These are phyloP conservation scores for Metschnikowia lachancei DNA, from an alignment of 805 yeast genomes.

Conservation along the genomic window DNA sequence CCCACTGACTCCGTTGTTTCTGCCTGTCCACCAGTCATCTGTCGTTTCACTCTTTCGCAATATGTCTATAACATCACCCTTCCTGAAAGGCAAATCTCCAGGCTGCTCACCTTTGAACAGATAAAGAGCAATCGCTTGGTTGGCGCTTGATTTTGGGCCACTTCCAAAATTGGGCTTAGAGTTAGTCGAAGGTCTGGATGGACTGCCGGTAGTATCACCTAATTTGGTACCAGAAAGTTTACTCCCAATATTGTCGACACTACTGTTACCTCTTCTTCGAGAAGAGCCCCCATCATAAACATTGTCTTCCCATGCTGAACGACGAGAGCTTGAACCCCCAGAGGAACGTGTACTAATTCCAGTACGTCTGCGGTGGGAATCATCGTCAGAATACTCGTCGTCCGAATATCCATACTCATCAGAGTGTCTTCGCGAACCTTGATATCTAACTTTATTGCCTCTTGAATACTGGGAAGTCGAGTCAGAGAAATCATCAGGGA, in stretches of 20 bases:
- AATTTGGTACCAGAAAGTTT: conserved; percentile 36
- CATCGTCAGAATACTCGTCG: conserved; percentile 38
- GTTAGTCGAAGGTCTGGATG: conserved; percentile 37
- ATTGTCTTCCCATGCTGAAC: conserved; percentile 82
- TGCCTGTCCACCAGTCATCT: conserved; percentile 99
- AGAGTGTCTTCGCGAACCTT: conserved; percentile 26
- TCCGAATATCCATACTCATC: conserved; percentile 36
- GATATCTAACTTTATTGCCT: conserved; percentile 19
- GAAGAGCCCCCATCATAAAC: conserved; percentile 54
- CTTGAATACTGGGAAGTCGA: conserved; percentile 44
- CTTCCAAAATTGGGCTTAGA: conserved; percentile 43
- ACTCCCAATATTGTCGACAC: conserved; percentile 33
- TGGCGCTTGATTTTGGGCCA: conserved; percentile 41
- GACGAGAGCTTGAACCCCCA: conserved; percentile 24
- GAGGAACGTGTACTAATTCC: conserved; percentile 21
- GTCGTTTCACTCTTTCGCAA: conserved; percentile 80
- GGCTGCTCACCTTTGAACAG: conserved; percentile 87
- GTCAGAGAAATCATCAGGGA: conserved; percentile 66
- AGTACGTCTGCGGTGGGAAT: conserved; percentile 24
- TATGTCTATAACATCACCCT: conserved; percentile 90
- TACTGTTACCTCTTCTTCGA: conserved; percentile 31
- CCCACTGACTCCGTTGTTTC: conserved; percentile 78
- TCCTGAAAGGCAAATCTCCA: conserved; percentile 91
- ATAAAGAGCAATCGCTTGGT: conserved; percentile 86
- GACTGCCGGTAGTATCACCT: conserved; percentile 26